phyloP scores from a whole-genome alignment of 176 grass and related monocot species.

The Elaeis guineensis region DNA sequence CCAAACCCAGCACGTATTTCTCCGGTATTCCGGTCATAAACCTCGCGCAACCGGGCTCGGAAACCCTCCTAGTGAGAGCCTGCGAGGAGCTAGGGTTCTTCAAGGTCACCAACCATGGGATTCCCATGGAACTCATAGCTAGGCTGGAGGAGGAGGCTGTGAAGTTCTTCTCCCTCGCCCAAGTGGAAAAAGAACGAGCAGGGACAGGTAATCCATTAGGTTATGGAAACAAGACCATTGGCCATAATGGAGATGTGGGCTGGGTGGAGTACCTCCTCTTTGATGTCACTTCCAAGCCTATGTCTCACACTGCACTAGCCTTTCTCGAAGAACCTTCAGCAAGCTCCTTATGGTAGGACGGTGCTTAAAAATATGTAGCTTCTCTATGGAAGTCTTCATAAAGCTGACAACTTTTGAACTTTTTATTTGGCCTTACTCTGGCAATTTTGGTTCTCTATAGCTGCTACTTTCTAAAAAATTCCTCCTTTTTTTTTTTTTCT shows the following conservation, averaged over 20 bases:
- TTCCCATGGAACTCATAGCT: conserved; percentile 8
- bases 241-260: conserved; percentile 4
- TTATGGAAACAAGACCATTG: conserved; percentile 6
- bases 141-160: conserved; percentile 6
- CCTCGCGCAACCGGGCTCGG: background rate
- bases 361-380: too few species aligned
- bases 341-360: conserved; percentile 2
- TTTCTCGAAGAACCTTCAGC: conserved; percentile 3
- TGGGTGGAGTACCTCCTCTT: conserved; percentile 19
- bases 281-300: background rate
- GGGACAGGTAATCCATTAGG: background rate
- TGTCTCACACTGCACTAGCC: background rate
- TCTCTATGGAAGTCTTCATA: too few species aligned
- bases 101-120: conserved; percentile 10
- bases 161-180: background rate
- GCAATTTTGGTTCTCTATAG: background rate
- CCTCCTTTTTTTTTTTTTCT: background rate
- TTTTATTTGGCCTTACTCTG: too few species aligned
- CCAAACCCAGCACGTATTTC: background rate
- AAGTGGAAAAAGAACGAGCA: background rate
- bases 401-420: too few species aligned
- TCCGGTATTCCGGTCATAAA: conserved; percentile 1
- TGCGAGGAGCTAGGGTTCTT: conserved; percentile 14
- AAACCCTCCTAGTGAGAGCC: conserved; percentile 6
- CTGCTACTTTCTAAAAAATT: background rate